These are phyloP conservation scores for Aspergillus sp. DNA, from an alignment of 2,329 filamentous ascomycete species.

Conservation along the genomic window DNA sequence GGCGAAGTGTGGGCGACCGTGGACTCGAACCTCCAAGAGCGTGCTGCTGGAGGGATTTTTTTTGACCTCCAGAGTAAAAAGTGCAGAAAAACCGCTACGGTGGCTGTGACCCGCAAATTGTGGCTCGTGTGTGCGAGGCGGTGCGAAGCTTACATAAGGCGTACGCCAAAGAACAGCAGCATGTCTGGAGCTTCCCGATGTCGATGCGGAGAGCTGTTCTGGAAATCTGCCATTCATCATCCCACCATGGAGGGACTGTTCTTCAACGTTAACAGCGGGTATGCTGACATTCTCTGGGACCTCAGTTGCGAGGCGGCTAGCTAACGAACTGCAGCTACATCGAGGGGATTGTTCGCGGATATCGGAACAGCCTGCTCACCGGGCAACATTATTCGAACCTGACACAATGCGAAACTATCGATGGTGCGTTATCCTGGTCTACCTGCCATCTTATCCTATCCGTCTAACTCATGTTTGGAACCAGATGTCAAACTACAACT, in stretches of 20 bases:
- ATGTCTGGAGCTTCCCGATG: constrained; percentile 8
- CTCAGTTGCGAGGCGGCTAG: background rate
- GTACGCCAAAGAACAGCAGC: constrained; percentile 12
- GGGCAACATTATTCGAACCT: constrained; percentile 90
- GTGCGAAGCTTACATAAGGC: constrained; percentile 32
- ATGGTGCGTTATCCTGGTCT: constrained; percentile 61
- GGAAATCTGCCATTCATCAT: constrained; percentile 18
- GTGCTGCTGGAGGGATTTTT: constrained; percentile 38
- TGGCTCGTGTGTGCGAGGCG: constrained; percentile 11
- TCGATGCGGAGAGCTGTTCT: constrained; percentile 14
- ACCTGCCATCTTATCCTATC: background rate
- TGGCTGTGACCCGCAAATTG: constrained; percentile 26
- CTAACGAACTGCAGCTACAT: constrained; percentile 67
- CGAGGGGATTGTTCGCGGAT: constrained; percentile 95
- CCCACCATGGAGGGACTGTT: constrained; percentile 80
- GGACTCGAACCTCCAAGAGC: constrained; percentile 33
- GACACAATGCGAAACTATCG: constrained; percentile 95
- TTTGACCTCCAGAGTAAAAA: constrained; percentile 31
- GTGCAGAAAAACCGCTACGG: constrained; percentile 34
- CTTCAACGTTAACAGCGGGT: constrained; percentile 95
- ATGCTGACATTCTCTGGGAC: constrained; percentile 18
- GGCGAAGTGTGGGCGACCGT: constrained; percentile 28
- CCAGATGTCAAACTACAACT: constrained; percentile 97
- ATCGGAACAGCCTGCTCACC: constrained; percentile 90
- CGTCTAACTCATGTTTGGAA: constrained; percentile 2